Base-by-base conservation (phyloP, 345 rosid genomes). In the Pistacia integerrima region DNA sequence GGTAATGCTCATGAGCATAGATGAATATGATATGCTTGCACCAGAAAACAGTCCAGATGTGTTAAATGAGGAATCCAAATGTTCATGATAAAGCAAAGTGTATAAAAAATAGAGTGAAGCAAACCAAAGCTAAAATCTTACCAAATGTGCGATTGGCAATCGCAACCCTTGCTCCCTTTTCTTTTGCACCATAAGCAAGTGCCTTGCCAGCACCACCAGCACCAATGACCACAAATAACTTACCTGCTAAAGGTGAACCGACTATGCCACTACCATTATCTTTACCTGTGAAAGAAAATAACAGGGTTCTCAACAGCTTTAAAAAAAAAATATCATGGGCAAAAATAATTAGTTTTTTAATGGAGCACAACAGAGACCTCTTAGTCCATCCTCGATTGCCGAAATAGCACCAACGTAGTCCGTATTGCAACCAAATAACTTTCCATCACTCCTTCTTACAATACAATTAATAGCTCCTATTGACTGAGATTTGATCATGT, bases 201-300 rank as follows among this genome's bases (percentile, higher is more conserved):
- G 98, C 97, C 90, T 91, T 93, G 72, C 98, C 97, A 73, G 98
- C 94, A 77, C 98, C 97, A 61, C 99, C 98, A 63, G 98, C 93
- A 82, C 99, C 98, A 80, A 95, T 88, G 82, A 93, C 94, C 64
- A 92, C 94, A 74, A 96, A 91, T 73, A 91, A 74, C 85, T 92
- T 96, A 72, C 94, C 94, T 14, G 91, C 84, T 75, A 96, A 88
- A 65, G 93, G 93, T 44, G 92, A 90, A 67, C 83, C 80, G 58
- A 78, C 71, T 14, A 78, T 16, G 74, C 64, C 69, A 76, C 79
- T 74, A 76, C 61, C 54, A 72, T 81, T 77, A 64, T 73, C 75
- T 77, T 85, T 83, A 67, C 79, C 97, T 91, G 86, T 82, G 65
- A 71, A 64, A 44, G 80, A 70, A 68, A 73, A 38, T 46, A 66